These are phyloP conservation scores for Coniochaeta hoffmannii DNA, from an alignment of 2,329 filamentous ascomycete genomes.

Conservation along the genomic window DNA sequence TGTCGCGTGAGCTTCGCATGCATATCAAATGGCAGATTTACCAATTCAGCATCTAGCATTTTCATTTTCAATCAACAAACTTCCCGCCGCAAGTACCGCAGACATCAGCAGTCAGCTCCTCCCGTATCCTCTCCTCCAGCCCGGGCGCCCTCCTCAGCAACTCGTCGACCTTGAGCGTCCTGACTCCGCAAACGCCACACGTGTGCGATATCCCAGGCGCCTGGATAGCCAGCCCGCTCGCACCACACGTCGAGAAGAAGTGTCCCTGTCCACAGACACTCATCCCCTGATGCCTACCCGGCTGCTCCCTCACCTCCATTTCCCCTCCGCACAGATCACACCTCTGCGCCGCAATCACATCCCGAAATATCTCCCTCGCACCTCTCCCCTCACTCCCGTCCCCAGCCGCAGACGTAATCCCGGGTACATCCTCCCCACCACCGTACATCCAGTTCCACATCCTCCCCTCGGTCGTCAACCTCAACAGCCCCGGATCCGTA, in stretches of 20 bases:
- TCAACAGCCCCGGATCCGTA: neutral
- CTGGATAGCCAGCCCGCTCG: constrained; percentile 46
- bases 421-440: constrained; percentile 36
- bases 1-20: no score
- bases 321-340: constrained; percentile 36
- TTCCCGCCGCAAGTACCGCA: constrained; percentile 28
- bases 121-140: constrained; percentile 14
- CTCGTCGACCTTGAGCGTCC: constrained; percentile 38
- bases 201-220: constrained; percentile 44
- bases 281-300: constrained; percentile 6
- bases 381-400: neutral
- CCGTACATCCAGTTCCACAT: constrained; percentile 56
- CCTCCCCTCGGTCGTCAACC: constrained; percentile 44
- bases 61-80: constrained; percentile 20
- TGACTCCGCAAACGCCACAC: constrained; percentile 46
- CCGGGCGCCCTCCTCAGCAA: constrained; percentile 21
- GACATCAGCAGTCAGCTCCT: constrained; percentile 14
- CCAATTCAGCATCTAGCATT: no score
- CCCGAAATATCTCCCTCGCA: constrained; percentile 30
- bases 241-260: constrained; percentile 37
- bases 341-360: constrained; percentile 24
- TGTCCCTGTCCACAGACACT: constrained; percentile 27
- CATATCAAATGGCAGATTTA: no score
- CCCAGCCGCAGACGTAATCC: constrained; percentile 20
- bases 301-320: constrained; percentile 9